Evolutionary conservation across 352 stramenopile genomes (phyloP).

Genomic region (Plasmopara halstedii): DNA sequence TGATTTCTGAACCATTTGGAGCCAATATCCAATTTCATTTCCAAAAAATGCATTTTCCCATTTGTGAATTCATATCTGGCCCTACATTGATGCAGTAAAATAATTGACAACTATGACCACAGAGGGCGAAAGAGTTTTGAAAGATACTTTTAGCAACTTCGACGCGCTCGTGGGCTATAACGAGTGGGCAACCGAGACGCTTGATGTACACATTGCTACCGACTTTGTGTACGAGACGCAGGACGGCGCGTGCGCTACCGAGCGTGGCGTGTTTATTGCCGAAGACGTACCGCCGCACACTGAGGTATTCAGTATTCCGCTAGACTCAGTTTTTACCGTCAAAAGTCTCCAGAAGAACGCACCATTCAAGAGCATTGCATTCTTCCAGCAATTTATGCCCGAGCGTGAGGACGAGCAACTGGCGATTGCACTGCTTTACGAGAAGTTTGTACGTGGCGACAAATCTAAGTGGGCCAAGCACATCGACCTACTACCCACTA

Average conservation of each 20-base stretch:
- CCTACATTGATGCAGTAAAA: too few species aligned
- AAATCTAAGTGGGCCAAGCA: slow-evolving; percentile 58
- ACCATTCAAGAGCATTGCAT: slow-evolving; percentile 28
- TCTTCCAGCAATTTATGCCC: slow-evolving; percentile 39
- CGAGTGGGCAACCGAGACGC: slow-evolving; percentile 48
- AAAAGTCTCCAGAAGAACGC: slow-evolving; percentile 24
- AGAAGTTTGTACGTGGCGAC: slow-evolving; percentile 39
- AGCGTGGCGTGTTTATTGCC: slow-evolving; percentile 73
- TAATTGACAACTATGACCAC: too few species aligned
- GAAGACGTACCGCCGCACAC: slow-evolving; percentile 74
- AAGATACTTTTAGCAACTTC: background rate
- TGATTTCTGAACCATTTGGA: too few species aligned
- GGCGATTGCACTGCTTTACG: slow-evolving; percentile 63
- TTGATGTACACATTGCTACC: slow-evolving; percentile 52
- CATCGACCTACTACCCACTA: slow-evolving; percentile 43
- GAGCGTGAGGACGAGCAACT: slow-evolving; percentile 62
- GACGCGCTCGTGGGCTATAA: slow-evolving; percentile 67
- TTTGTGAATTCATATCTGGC: too few species aligned
- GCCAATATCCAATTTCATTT: too few species aligned
- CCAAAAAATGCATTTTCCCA: too few species aligned
- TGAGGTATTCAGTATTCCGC: slow-evolving; percentile 55
- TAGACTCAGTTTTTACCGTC: slow-evolving; percentile 51
- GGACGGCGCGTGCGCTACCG: slow-evolving; percentile 23
- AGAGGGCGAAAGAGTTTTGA: too few species aligned
- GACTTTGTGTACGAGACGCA: slow-evolving; percentile 80